Conservation (phyloP, 805 yeast species). For the Kuraishia capsulata region DNA sequence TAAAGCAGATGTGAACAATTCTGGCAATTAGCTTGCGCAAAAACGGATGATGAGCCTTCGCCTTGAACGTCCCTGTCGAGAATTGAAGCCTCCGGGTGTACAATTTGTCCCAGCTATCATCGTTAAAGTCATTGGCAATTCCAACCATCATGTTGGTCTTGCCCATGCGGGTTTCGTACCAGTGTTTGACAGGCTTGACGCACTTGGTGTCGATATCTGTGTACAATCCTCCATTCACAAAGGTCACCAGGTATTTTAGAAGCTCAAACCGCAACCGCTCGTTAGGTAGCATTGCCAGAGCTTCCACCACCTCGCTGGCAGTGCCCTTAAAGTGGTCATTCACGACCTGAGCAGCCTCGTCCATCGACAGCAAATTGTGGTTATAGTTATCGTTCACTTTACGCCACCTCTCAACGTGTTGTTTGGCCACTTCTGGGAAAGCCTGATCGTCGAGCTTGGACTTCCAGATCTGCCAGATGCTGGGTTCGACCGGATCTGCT, state of each 20-base stretch:
- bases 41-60: slow-evolving; percentile 24
- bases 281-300: slow-evolving; percentile 42
- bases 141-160: slow-evolving; percentile 18
- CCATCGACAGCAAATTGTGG: slow-evolving; percentile 18
- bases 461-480: slow-evolving; percentile 17
- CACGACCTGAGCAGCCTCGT: slow-evolving; percentile 12
- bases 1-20: slow-evolving; percentile 17
- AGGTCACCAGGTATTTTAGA: slow-evolving; percentile 42
- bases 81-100: slow-evolving; percentile 22
- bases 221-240: slow-evolving; percentile 50
- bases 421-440: slow-evolving; percentile 20
- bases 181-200: slow-evolving; percentile 31
- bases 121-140: slow-evolving; percentile 19
- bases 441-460: slow-evolving; percentile 10
- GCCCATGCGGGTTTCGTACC: slow-evolving; percentile 14
- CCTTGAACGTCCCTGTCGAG: slow-evolving; percentile 16
- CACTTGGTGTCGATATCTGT: slow-evolving; percentile 54
- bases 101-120: slow-evolving; percentile 19
- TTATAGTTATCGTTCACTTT: slow-evolving; percentile 18
- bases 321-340: slow-evolving; percentile 16
- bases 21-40: slow-evolving; percentile 22
- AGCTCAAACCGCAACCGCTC: slow-evolving; percentile 43
- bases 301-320: slow-evolving; percentile 43
- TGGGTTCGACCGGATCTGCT: slow-evolving; percentile 16
- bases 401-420: slow-evolving; percentile 24